Evolutionary conservation across 169 alveolate species (phyloP).

Genomic region (Cryptosporidium sp.): DNA sequence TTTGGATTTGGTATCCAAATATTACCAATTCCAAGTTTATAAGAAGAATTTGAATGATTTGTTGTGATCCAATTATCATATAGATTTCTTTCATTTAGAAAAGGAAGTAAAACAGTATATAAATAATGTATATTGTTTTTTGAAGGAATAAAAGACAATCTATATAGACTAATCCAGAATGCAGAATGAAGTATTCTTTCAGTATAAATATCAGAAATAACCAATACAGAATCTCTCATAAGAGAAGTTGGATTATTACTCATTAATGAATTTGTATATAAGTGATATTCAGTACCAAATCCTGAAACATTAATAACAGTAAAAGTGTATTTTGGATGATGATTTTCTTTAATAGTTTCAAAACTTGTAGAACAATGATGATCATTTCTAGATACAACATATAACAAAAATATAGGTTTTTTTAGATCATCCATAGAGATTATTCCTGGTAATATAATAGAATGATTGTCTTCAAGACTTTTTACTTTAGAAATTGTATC

Average conservation of each 20-base stretch:
- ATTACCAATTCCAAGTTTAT: conserved; percentile 73
- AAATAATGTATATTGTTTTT: conserved; percentile 83
- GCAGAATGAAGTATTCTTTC: conserved; percentile 84
- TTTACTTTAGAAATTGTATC: conserved; percentile 30
- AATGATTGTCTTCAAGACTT: conserved; percentile 16
- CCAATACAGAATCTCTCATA: conserved; percentile 82
- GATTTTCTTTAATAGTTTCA: not conserved
- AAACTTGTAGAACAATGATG: not conserved
- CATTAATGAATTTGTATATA: conserved; percentile 73
- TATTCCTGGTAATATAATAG: conserved; percentile 55
- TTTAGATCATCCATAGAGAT: conserved; percentile 5
- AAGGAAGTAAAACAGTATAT: conserved; percentile 86
- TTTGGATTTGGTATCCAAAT: conserved; percentile 79
- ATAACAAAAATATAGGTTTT: conserved; percentile 51
- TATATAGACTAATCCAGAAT: conserved; percentile 86
- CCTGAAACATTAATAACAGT: conserved; percentile 81
- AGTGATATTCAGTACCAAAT: conserved; percentile 80
- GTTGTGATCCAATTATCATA: conserved; percentile 82
- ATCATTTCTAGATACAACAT: conserved; percentile 58
- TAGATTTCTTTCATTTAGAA: conserved; percentile 82
- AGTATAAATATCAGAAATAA: conserved; percentile 81
- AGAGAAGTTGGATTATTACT: conserved; percentile 48
- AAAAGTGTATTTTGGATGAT: conserved; percentile 37
- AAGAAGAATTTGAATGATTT: conserved; percentile 71
- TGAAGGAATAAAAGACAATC: conserved; percentile 84